phyloP scores from a whole-genome alignment of 192 early-diverging fungal species.

The Backusella luteola region DNA sequence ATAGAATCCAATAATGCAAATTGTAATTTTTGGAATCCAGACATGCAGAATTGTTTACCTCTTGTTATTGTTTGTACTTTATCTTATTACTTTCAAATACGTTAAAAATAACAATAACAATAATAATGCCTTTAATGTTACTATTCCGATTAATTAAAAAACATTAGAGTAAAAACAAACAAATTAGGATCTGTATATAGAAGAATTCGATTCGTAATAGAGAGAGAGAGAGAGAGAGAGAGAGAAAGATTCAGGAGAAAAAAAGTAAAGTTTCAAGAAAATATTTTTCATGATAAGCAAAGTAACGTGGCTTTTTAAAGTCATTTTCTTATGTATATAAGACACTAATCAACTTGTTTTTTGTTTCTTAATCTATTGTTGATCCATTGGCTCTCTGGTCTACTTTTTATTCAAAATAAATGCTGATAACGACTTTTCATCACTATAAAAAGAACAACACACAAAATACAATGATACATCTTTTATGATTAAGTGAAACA shows the following conservation, averaged over 20 bases:
- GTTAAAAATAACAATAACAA: not conserved
- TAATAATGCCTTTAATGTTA: not conserved
- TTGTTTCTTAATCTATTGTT: not conserved
- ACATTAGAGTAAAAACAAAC: not conserved
- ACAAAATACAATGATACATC: not conserved
- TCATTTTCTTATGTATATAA: not conserved
- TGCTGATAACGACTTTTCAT: not conserved
- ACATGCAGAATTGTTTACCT: not conserved
- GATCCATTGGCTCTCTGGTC: not conserved
- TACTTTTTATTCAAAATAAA: not conserved
- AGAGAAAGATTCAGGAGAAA: no score
- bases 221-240: no score
- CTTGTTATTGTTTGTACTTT: no score
- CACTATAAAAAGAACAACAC: not conserved
- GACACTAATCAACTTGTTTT: not conserved
- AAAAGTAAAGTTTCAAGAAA: no score
- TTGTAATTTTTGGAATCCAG: not conserved
- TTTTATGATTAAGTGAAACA: not conserved
- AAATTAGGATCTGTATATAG: not conserved
- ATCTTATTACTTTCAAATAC: not conserved
- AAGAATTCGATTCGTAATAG: not conserved
- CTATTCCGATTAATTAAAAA: not conserved
- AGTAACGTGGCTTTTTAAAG: not conserved
- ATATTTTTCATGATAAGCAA: not conserved
- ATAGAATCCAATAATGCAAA: not conserved